Evolutionary conservation across 108 stramenopile genomes (phyloP).

Genomic region (Cylindrotheca fusiformis): DNA sequence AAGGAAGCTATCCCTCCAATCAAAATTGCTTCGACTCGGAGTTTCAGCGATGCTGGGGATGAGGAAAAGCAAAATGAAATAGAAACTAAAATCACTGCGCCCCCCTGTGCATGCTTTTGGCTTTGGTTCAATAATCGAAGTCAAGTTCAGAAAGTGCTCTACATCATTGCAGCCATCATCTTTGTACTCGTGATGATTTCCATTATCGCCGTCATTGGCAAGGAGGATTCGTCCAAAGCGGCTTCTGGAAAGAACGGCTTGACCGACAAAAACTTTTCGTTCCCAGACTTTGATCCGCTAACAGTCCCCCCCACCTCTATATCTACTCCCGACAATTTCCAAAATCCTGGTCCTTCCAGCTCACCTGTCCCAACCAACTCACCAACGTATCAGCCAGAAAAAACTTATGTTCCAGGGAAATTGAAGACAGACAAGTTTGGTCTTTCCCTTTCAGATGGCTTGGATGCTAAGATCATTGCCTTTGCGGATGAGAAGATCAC

Average conservation of each 20-base stretch:
- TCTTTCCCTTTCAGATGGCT: slow-evolving; percentile 30
- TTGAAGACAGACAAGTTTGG: slow-evolving; percentile 22
- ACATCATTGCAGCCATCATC: neutral
- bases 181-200: neutral
- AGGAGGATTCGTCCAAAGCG: neutral
- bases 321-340: neutral
- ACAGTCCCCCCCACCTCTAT: neutral
- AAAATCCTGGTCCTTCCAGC: neutral
- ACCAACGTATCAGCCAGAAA: neutral
- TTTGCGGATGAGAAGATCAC: slow-evolving; percentile 17
- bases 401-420: slow-evolving; percentile 46
- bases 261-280: neutral
- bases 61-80: neutral
- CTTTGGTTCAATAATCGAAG: neutral
- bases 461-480: slow-evolving; percentile 31
- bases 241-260: neutral
- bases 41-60: neutral
- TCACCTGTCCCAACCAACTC: neutral
- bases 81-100: neutral
- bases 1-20: neutral
- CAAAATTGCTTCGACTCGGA: neutral
- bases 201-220: neutral
- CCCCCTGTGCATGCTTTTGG: too few relatives aligned
- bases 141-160: neutral
- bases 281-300: neutral